Evolutionary conservation across 116 monocot genomes (phyloP), one percentile per base, ranked within the genome.

Genomic region (Iris pallida): DNA sequence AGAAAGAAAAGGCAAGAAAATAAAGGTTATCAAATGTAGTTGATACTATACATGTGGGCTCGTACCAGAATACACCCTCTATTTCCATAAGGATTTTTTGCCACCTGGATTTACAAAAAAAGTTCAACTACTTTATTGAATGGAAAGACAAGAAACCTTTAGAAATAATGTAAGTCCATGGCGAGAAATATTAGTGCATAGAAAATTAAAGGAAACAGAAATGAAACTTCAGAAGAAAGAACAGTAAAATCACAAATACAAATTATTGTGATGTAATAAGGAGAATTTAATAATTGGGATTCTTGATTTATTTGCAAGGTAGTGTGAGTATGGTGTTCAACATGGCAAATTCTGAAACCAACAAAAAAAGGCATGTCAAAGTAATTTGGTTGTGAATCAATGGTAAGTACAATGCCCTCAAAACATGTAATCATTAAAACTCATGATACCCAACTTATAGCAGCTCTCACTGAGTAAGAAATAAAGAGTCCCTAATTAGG

Each of bases 1-100:
- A 59, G 56, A 46, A 11, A 65, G 64, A 43, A 68, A 2, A n/a
- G 4, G 19, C 5, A 17, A 18, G 45, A 45, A 53, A 17, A 47
- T 61, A 5, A 7, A 47, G 51, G 13, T 43, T 8, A 48, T 17
- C 20, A 63, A 61, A 19, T 14, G n/a, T 49, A 40, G 45, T 55
- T 40, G 40, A 46, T 6, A 70, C n/a, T 67, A 55, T 40, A 78
- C 55, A 42, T 64, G 57, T 20, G 8, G 6, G 41, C 47, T 6
- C 42, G 44, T 93, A 97, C 97, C 97, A 75, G 93, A 76, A 79
- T 90, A 97, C 47, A 97, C 75, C 97, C 97, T 53, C 97, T 93
- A 80, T 97, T 97, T 70, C 97, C 97, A 82, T 97, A 90, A 73
- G 97, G 97, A 87, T 93, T 83, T 71, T 79, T 97, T 61, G 97